Conservation (phyloP, 2,329 filamentous ascomycete species). For the Sporothrix variecibatus region DNA sequence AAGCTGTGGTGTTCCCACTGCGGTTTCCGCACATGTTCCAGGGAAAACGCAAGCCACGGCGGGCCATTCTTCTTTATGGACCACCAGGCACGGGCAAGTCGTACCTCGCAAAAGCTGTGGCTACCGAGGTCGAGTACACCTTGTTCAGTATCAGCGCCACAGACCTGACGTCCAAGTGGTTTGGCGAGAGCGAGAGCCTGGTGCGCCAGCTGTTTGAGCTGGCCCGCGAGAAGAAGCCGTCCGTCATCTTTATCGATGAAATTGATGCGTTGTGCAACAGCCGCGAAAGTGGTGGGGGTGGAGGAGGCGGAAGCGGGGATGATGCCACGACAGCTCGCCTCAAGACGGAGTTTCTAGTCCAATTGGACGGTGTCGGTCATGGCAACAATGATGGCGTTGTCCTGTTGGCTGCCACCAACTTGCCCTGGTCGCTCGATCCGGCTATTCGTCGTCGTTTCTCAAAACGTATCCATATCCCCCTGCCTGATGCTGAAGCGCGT, state of each 20-base stretch:
- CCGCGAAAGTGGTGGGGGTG: conserved; percentile 78
- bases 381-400: conserved; percentile 72
- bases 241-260: conserved; percentile 96
- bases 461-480: conserved; percentile 76
- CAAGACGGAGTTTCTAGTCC: conserved; percentile 93
- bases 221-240: conserved; percentile 84
- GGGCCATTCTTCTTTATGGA: conserved; percentile 53
- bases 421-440: conserved; percentile 95
- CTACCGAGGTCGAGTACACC: conserved; percentile 59
- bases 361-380: conserved; percentile 96
- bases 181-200: conserved; percentile 25
- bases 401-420: conserved; percentile 86
- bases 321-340: conserved; percentile 77
- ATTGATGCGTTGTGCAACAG: conserved; percentile 98
- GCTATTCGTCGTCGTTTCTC: conserved; percentile 83
- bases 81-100: conserved; percentile 62
- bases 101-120: conserved; percentile 54
- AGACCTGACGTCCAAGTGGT: conserved; percentile 27
- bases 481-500: conserved; percentile 79
- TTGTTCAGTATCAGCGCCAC: conserved; percentile 41
- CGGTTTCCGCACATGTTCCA: conserved; percentile 33
- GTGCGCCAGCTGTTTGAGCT: conserved; percentile 93
- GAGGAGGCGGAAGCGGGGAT: neutral
- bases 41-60: conserved; percentile 26
- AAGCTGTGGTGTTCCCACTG: conserved; percentile 31